phyloP scores from a whole-genome alignment of 2,329 filamentous ascomycete genomes.

The Trichoderma sp. region DNA sequence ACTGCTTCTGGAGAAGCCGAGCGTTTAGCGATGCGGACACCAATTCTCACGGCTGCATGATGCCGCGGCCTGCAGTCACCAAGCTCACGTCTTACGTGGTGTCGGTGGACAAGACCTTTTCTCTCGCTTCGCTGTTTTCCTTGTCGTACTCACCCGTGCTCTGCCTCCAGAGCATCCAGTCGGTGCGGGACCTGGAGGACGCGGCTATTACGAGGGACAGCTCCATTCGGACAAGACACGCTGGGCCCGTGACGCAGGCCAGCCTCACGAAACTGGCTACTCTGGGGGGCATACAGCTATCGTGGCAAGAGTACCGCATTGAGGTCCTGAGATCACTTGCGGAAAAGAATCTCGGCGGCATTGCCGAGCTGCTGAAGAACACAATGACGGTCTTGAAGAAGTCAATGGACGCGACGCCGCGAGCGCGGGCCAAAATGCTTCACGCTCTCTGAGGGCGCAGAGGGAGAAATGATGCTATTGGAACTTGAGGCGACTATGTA shows the following conservation, averaged over 20 bases:
- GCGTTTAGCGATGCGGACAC: conserved; percentile 68
- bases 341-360: conserved; percentile 63
- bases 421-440: conserved; percentile 31
- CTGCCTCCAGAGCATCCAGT: conserved; percentile 57
- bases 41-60: conserved; percentile 60
- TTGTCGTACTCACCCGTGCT: conserved; percentile 62
- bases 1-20: conserved; percentile 75
- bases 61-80: conserved; percentile 49
- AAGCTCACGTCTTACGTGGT: conserved; percentile 53
- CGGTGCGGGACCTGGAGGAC: conserved; percentile 61
- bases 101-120: conserved; percentile 50
- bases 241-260: conserved; percentile 69
- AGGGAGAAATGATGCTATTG: background rate
- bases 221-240: conserved; percentile 55
- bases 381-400: conserved; percentile 76
- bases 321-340: conserved; percentile 71
- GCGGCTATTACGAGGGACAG: conserved; percentile 47
- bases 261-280: conserved; percentile 64
- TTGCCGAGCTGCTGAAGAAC: conserved; percentile 73
- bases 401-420: conserved; percentile 41
- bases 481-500: conserved; percentile 16
- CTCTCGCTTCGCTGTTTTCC: conserved; percentile 56
- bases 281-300: conserved; percentile 65
- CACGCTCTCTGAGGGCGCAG: background rate
- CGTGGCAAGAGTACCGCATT: conserved; percentile 75